Evolutionary conservation across 1,284 basidiomycete genomes (phyloP).

Genomic region (Phellinidium pouzarii): DNA sequence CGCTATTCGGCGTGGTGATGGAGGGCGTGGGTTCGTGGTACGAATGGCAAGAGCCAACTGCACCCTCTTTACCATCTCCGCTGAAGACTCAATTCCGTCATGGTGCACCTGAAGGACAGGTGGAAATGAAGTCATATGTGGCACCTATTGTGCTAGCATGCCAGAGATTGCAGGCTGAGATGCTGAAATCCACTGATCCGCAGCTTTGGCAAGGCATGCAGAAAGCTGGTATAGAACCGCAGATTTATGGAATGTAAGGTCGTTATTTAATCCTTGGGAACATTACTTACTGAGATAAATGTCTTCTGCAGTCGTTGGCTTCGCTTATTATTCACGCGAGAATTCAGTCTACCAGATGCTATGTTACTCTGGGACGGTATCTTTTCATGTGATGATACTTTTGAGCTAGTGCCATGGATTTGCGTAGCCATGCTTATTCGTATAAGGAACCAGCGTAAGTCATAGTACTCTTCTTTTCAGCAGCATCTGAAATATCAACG

Average conservation of each 20-base stretch:
- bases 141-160: constrained; percentile 81
- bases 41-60: constrained; percentile 70
- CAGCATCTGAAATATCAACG: constrained; percentile 19
- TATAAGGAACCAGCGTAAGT: constrained; percentile 78
- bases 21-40: constrained; percentile 73
- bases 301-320: constrained; percentile 71
- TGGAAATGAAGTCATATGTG: constrained; percentile 52
- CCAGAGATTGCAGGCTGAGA: constrained; percentile 65
- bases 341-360: constrained; percentile 70
- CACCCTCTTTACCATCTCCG: constrained; percentile 20
- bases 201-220: constrained; percentile 70
- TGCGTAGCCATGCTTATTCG: constrained; percentile 90
- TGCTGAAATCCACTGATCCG: constrained; percentile 79
- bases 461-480: constrained; percentile 1
- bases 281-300: constrained; percentile 1
- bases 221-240: constrained; percentile 79
- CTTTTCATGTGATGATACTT: constrained; percentile 74
- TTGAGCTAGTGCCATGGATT: constrained; percentile 74
- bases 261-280: constrained; percentile 1
- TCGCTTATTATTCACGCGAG: constrained; percentile 83
- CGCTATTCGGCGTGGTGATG: constrained; percentile 78
- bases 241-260: constrained; percentile 87
- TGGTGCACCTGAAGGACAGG: constrained; percentile 33
- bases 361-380: constrained; percentile 87
- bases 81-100: constrained; percentile 14